Base-by-base conservation (phyloP, 2,329 filamentous ascomycete genomes). In the Xylaria multiplex region DNA sequence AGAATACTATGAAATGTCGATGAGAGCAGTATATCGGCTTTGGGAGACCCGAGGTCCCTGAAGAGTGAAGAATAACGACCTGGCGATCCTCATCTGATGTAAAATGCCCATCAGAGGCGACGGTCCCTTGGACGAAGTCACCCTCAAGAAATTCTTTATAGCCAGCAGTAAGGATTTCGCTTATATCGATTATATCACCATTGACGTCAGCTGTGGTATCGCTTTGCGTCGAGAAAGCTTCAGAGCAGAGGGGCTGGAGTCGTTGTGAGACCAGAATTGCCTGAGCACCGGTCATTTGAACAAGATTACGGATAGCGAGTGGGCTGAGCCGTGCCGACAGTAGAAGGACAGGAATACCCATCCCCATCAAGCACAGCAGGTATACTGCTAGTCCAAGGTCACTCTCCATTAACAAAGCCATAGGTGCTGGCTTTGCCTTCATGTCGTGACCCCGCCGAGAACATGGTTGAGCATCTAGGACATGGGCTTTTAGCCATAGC, bases 11-110 rank as follows among this genome's bases (percentile, higher is more conserved):
- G 27, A 27, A 27, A 27, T 27, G 27, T 27, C 27, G 27, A 27
- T 27, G 27, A 27, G 27, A 27, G 27, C 27, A 27, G 27, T 27
- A 27, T 27, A 78, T 79, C 6, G 77, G 73, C 58, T 79, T 79
- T 6, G 77, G 77, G 13, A 77, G 53, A 30, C 77, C 77, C 0
- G 77, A 78, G 2, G 76, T 77, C 0, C 77, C 77, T 0, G 77
- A 78, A 1, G 75, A 77, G 62, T 78, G 77, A 7, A 78, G 64
- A 27, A 77, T 70, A 24, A 78, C 11, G 22, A 43, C 37, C 22
- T 73, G 66, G 6, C 64, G 65, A 59, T 77, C 71, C n/a, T 62
- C 68, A 27, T 72, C 70, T 53, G 68, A 64, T 22, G 71, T 68
- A 2, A 62, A 56, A 7, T 69, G 60, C 3, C 53, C 45, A 24